Evolutionary conservation across 306 rosid species (phyloP), one percentile per base, ranked within the genome.

Genomic region (Elaeagnus macrophylla): DNA sequence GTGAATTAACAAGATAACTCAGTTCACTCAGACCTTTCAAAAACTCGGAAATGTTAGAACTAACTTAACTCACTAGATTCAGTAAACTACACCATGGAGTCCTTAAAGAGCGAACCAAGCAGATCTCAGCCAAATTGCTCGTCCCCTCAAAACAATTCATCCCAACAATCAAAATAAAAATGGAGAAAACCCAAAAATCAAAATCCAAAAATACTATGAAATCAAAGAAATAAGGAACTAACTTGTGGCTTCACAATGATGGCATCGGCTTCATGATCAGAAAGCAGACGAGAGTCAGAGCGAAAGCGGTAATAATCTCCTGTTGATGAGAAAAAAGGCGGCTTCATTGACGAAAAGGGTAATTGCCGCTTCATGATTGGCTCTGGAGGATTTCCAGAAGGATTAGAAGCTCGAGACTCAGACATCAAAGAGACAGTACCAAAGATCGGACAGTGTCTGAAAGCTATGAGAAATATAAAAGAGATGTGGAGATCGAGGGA

Each of bases 261-360:
- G 67, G 75, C 82, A 45, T 86, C 94, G 1, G 77, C n/a, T 40
- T 77, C 71, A 0, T 64, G 85, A 52, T 86, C 85, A 36, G 71
- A 42, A 70, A 65, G 64, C 7, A 60, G 72, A 61, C 73, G 88
- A 60, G 57, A 64, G 57, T 86, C 89, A 11, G 86, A 74, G 7
- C 69, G 56, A 64, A 91, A 91, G 53, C 83, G 80, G 63, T 91
- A 93, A 43, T 91, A 91, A 70, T 91, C 95, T 0, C 67, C 86
- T 25, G 32, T 25, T 10, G 86, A 67, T 60, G 87, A 71, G 3
- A 72, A 72, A 60, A 91, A 91, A 9, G 85, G 88, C 6, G 97
- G 95, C 58, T 76, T 86, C 79, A 78, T 67, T 43, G 87, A 58
- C 6, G 94, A 71, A 41, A 83, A 86, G 0, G 95, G 94, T 17